Evolutionary conservation across 1,284 basidiomycete genomes (phyloP).

Genomic region (Naganishia cerealis): DNA sequence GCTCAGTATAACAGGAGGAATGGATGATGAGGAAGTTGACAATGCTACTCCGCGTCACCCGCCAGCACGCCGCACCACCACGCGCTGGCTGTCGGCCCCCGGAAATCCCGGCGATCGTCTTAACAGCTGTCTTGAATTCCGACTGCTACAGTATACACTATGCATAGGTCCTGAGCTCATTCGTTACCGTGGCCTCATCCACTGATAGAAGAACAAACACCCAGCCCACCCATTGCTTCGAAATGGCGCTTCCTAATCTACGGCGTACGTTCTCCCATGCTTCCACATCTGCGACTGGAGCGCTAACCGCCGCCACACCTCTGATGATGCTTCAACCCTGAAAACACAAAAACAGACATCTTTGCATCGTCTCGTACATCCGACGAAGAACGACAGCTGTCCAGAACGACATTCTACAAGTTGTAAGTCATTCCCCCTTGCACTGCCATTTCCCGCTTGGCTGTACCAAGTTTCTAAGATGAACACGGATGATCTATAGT

Average conservation of each 20-base stretch:
- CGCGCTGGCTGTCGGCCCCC: no score
- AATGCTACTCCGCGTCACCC: neutral
- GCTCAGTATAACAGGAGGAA: neutral
- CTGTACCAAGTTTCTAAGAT: neutral
- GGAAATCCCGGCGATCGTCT: no score
- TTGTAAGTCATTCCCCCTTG: constrained; percentile 43
- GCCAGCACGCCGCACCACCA: neutral
- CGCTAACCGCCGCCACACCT: neutral
- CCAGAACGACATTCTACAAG: constrained; percentile 53
- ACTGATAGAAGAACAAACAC: neutral
- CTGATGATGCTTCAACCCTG: neutral
- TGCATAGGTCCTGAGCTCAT: no score
- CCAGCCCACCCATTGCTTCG: neutral
- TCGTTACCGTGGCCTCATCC: neutral
- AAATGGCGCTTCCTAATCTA: constrained; percentile 48
- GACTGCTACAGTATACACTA: no score
- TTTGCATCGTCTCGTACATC: constrained; percentile 54
- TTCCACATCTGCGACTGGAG: neutral
- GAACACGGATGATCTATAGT: constrained; percentile 35
- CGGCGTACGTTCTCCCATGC: constrained; percentile 45
- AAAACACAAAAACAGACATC: constrained; percentile 43
- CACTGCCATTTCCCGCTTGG: neutral
- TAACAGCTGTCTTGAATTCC: neutral
- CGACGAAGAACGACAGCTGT: constrained; percentile 52
- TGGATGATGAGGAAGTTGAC: neutral